These are phyloP conservation scores for Penicillium manginii DNA, from an alignment of 495 filamentous ascomycete species.

Conservation along the genomic window DNA sequence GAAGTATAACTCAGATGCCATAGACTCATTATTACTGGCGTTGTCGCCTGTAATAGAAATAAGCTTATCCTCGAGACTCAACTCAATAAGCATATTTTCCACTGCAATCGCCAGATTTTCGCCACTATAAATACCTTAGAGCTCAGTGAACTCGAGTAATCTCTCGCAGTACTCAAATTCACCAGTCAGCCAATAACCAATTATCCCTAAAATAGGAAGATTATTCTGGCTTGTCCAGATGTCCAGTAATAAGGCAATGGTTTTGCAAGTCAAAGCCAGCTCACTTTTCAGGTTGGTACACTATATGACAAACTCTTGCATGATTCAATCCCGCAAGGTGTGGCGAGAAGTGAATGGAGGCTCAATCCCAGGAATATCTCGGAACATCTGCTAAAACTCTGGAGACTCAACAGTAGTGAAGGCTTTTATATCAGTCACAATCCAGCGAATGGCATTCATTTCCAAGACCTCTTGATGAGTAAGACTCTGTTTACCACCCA, in stretches of 20 bases:
- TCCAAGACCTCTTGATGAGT: background rate
- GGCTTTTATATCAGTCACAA: background rate
- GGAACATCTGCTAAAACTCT: slow-evolving; percentile 14
- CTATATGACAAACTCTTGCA: slow-evolving; percentile 9
- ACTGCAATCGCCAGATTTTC: slow-evolving; percentile 15
- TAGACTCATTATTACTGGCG: slow-evolving; percentile 1
- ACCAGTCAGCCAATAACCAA: slow-evolving; percentile 20
- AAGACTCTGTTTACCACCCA: background rate
- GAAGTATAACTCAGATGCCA: slow-evolving; percentile 14
- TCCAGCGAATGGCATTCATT: background rate
- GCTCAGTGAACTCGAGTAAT: slow-evolving; percentile 18
- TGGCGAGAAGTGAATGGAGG: slow-evolving; percentile 13
- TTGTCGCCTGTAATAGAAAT: slow-evolving; percentile 7
- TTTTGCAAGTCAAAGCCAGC: slow-evolving; percentile 16
- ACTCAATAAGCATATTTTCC: slow-evolving; percentile 12
- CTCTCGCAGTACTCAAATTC: slow-evolving; percentile 17
- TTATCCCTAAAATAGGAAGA: slow-evolving; percentile 15
- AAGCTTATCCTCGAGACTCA: background rate
- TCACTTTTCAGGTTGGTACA: slow-evolving; percentile 9
- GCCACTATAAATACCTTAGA: slow-evolving; percentile 16
- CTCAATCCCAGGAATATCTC: slow-evolving; percentile 13
- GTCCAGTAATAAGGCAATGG: no score
- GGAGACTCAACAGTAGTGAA: slow-evolving; percentile 10
- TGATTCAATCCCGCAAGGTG: slow-evolving; percentile 10
- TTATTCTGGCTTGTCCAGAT: slow-evolving; percentile 18